Evolutionary conservation across 148 eudicot genomes (phyloP).

Genomic region (Chenopodium album): DNA sequence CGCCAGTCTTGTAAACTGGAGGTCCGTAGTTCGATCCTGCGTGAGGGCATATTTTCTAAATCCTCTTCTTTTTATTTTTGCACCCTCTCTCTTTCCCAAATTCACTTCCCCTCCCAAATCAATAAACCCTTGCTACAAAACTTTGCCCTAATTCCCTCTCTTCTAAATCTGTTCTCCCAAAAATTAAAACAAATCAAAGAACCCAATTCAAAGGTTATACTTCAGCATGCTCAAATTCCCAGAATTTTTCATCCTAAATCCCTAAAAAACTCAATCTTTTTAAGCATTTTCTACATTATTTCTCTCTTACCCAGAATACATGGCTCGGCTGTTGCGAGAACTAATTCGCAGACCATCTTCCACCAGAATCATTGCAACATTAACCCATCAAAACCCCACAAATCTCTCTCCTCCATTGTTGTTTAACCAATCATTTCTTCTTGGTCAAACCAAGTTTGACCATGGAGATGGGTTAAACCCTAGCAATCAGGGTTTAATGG

Average conservation of each 20-base stretch:
- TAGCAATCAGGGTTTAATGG: conserved; percentile 26
- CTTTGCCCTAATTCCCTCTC: background rate
- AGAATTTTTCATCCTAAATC: background rate
- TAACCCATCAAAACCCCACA: conserved; percentile 21
- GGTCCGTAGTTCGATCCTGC: conserved; percentile 58
- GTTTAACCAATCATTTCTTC: conserved; percentile 4
- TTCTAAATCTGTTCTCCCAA: background rate
- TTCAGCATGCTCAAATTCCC: conserved; percentile 1
- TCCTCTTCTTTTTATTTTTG: no score
- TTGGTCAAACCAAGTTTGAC: conserved; percentile 21
- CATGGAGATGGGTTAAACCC: conserved; percentile 28
- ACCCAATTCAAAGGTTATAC: background rate
- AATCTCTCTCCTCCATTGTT: conserved; percentile 27
- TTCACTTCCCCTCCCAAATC: background rate
- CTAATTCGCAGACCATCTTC: conserved; percentile 26
- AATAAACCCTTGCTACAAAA: background rate
- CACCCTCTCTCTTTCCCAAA: no score
- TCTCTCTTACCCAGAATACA: background rate
- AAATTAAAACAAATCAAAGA: background rate
- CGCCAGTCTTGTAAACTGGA: conserved; percentile 59
- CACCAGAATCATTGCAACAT: conserved; percentile 22
- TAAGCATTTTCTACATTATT: background rate
- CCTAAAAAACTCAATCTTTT: background rate
- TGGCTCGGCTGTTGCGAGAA: conserved; percentile 33
- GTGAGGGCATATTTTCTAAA: conserved; percentile 31